phyloP scores from a whole-genome alignment of 768 basidiomycete species.

The Pleurotus eryngii region DNA sequence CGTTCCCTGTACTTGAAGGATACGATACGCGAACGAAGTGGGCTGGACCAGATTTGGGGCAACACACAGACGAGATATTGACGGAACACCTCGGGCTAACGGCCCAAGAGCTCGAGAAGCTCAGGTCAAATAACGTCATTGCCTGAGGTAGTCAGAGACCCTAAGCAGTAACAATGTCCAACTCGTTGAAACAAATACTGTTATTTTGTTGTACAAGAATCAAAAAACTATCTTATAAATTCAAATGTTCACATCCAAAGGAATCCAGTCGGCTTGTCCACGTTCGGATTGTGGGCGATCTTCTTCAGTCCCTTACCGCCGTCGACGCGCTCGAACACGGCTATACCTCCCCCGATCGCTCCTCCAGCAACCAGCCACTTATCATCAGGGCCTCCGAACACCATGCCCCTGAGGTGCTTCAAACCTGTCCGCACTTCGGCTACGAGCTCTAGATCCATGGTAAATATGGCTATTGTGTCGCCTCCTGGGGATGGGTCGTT shows the following conservation, averaged over 20 bases:
- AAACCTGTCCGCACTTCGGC: conserved; percentile 67
- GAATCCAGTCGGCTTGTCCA: conserved; percentile 53
- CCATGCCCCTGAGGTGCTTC: conserved; percentile 67
- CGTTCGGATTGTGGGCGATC: conserved; percentile 41
- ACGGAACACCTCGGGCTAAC: conserved; percentile 39
- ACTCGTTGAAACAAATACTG: too few relatives aligned
- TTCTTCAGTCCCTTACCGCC: conserved; percentile 54
- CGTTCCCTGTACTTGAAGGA: conserved; percentile 61
- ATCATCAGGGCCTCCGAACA: conserved; percentile 59
- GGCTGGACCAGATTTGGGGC: conserved; percentile 69
- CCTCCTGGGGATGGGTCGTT: conserved; percentile 68
- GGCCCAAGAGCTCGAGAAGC: conserved; percentile 29
- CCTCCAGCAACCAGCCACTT: conserved; percentile 67
- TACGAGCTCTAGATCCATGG: conserved; percentile 49
- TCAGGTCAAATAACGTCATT: conserved; percentile 40
- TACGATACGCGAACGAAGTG: conserved; percentile 56
- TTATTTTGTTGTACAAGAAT: too few relatives aligned
- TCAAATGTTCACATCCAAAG: conserved; percentile 37
- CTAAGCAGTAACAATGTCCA: too few relatives aligned
- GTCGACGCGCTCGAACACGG: conserved; percentile 64
- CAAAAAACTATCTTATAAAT: too few relatives aligned
- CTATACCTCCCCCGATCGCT: conserved; percentile 59
- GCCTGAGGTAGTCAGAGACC: conserved; percentile 21
- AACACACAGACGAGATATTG: conserved; percentile 51
- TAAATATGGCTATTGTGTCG: conserved; percentile 71